phyloP scores from a whole-genome alignment of 495 filamentous ascomycete genomes.

The Neurospora sp. region DNA sequence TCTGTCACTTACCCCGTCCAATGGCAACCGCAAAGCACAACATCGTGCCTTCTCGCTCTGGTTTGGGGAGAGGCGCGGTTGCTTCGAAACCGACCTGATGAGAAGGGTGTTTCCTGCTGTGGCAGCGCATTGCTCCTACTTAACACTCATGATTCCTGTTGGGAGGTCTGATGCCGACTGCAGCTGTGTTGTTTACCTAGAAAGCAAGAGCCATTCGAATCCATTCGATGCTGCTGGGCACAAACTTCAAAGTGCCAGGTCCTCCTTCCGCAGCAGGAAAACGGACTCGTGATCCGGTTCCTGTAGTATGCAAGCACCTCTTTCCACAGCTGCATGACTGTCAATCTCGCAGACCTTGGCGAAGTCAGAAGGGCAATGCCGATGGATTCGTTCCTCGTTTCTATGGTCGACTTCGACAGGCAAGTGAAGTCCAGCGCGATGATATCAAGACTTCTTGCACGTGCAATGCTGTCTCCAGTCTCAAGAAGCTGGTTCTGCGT shows the following conservation, averaged over 20 bases:
- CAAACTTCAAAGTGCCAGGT: background rate
- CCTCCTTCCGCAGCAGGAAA: background rate
- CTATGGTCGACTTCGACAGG: background rate
- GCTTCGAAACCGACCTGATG: background rate
- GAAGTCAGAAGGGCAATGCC: background rate
- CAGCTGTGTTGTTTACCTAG: background rate
- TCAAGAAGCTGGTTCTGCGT: background rate
- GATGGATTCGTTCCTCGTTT: background rate
- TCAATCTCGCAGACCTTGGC: background rate
- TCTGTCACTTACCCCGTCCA: background rate
- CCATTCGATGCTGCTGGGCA: background rate
- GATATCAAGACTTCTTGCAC: background rate
- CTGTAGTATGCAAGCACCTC: background rate
- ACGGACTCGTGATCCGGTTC: background rate
- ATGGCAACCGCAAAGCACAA: background rate
- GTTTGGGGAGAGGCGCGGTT: background rate
- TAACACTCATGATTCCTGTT: background rate
- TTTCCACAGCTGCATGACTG: background rate
- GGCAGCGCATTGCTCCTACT: background rate
- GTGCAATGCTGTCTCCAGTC: background rate
- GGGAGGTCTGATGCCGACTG: background rate
- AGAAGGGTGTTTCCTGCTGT: background rate
- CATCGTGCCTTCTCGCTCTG: background rate
- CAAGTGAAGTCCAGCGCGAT: background rate
- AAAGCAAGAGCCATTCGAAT: background rate